These are phyloP conservation scores for Trametes meyenii DNA, from an alignment of 768 basidiomycete genomes.

Conservation along the genomic window DNA sequence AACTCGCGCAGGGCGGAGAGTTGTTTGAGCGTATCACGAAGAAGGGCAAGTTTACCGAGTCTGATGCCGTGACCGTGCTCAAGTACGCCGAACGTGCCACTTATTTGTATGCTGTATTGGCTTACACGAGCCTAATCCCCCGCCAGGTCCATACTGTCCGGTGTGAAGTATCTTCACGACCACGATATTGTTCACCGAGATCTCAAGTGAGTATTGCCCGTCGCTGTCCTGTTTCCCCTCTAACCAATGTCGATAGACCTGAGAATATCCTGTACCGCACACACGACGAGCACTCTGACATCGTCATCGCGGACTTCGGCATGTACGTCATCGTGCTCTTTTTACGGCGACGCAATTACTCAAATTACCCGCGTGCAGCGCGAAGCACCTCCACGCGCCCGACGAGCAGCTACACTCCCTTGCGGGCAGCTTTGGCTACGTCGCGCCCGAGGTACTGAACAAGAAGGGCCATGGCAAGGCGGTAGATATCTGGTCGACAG, in stretches of 20 bases:
- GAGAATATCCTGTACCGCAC: conserved; percentile 96
- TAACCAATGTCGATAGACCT: conserved; percentile 51
- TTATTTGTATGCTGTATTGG: too few species aligned
- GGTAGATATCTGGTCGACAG: conserved; percentile 93
- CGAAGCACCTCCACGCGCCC: conserved; percentile 76
- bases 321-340: conserved; percentile 59
- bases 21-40: conserved; percentile 87
- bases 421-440: conserved; percentile 86
- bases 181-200: conserved; percentile 96
- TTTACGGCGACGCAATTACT: neutral
- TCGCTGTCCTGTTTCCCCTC: too few species aligned
- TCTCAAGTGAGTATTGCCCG: conserved; percentile 63
- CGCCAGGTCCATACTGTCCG: conserved; percentile 75
- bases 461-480: conserved; percentile 87
- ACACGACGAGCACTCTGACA: conserved; percentile 70
- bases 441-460: conserved; percentile 86
- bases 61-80: conserved; percentile 81
- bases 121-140: neutral
- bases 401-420: conserved; percentile 72
- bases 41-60: conserved; percentile 91
- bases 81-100: conserved; percentile 53
- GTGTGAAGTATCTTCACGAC: conserved; percentile 86
- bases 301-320: conserved; percentile 97
- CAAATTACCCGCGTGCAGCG: conserved; percentile 44
- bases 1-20: conserved; percentile 93